Base-by-base conservation (phyloP, 2,329 filamentous ascomycete species). In the Ceratocystis smalleyi region DNA sequence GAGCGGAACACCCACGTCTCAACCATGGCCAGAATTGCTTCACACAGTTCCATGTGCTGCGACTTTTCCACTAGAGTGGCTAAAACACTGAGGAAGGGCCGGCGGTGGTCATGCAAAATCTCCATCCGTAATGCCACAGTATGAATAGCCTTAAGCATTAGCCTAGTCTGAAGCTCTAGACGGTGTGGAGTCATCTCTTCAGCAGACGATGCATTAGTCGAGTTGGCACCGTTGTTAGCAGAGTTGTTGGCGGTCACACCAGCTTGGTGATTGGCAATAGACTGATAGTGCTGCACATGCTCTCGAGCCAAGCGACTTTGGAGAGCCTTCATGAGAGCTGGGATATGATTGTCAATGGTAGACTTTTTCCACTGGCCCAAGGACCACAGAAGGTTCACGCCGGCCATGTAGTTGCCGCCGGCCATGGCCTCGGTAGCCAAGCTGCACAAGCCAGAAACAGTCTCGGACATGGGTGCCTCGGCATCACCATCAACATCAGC, bases 1-100 rank as follows among this genome's bases (percentile, higher is more conserved):
- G 90, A 94, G 68, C 90, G 84, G 78, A 99, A 99, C 5, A 99
- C 89, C 95, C 95, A 99, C 40, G 81, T 83, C 72, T 97, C 92
- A 3, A 96, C 92, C 83, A 99, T 92, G 61, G 87, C 84, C 32
- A 99, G 77, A 64, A 99, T 91, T 76, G 96, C 96, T 71, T 89
- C 87, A 74, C 94, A 97, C 6, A 99, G 81, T 22, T 84, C 81
- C 65, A 87, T 87, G 71, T 92, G 94, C 74, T 89, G 83, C 0
- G 94, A 97, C 72, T 96, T 94, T 74, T 99, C 94, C 2, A 99
- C 92, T 24, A 99, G 80, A 19, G 91, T 94, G 3, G 94, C 94
- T 43, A 99, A 78, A 3, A 97, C 92, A 71, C 91, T 97, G 1
- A 99, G 81, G 77, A 97, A 99, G 0, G 94, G 92, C 57, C 95